Evolutionary conservation across 2,329 filamentous ascomycete genomes (phyloP), one percentile per base, ranked within the genome.

Genomic region (Lithohypha guttulata): DNA sequence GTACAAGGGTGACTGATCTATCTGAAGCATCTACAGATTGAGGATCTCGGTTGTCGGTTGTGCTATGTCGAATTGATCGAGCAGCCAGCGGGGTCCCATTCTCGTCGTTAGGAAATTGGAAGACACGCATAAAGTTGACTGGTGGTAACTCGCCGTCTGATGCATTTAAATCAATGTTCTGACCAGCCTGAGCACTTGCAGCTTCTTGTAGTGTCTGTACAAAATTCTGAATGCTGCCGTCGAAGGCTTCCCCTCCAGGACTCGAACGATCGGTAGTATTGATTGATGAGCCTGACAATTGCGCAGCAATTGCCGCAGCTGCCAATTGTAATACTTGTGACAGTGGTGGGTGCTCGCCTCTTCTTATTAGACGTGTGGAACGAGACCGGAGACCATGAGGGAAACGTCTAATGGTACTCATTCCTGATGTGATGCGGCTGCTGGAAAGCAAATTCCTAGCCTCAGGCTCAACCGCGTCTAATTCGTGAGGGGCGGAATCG

Each of bases 111-210:
- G 73, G 73, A 56, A 81, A 81, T 32, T 77, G 65, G 55, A 81
- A 81, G 58, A 81, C 79, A 41, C 77, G 65, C 57, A 81, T 71
- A 55, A 81, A 80, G 54, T 81, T 81, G 43, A 81, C 63, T 3
- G 77, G 73, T 8, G 70, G 65, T 6, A 68, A 59, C 21, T 63
- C 62, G 25, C 64, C 63, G 18, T 65, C 64, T 19, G 55, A 52
- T 15, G 53, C 44, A 35, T 55, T 62, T 21, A 55, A 41, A 22
- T 55, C 50, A 30, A 61, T 58, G 19, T 61, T 61, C 32, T 53
- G 51, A 47, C 68, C 65, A 26, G 71, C 55, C 47, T 76, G 64
- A 1, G 71, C 65, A 25, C 71, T 73, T n/a, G 75, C 70, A 19
- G 71, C 74, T 47, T 75, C 73, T 50, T 77, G 73, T 36, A 80